Percentiles rank a stretch among this genome's conserved stretches.
Conservation (phyloP, 176 grass and related monocot genomes). For the Melocanna baccifera region DNA sequence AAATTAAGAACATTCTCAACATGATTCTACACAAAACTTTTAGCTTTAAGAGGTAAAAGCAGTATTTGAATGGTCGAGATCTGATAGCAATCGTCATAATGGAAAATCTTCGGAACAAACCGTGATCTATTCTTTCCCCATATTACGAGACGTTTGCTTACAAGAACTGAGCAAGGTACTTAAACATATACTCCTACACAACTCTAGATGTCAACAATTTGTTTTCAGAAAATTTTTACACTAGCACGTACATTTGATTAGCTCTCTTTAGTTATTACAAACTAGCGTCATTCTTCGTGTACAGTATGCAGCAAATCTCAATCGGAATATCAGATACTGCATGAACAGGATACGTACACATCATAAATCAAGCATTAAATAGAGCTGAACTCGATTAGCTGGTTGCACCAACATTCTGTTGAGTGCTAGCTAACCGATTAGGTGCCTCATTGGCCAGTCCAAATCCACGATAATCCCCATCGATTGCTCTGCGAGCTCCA, state of each 20-base stretch:
- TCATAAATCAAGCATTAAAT: not conserved
- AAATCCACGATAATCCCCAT: not conserved
- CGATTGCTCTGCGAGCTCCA: not conserved
- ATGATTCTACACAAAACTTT: not conserved
- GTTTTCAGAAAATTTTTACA: not conserved
- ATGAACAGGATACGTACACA: not conserved
- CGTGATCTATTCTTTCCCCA: not conserved
- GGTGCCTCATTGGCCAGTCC: not conserved
- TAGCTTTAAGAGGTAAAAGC: not conserved
- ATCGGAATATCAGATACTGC: not conserved
- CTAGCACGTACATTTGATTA: not conserved
- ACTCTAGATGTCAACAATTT: not conserved
- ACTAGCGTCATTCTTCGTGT: not conserved
- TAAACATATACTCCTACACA: not conserved
- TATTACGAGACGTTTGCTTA: not conserved
- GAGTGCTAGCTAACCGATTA: conserved; percentile 30
- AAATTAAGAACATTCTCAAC: no score
- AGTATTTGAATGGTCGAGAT: not conserved
- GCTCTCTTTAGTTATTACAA: no score
- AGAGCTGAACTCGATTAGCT: not conserved
- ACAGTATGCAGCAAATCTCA: not conserved
- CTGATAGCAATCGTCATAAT: not conserved
- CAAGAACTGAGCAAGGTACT: not conserved
- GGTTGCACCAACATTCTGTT: conserved; percentile 29
- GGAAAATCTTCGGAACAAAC: not conserved